Evolutionary conservation across 768 basidiomycete genomes (phyloP), one percentile per base, ranked within the genome.

Genomic region (Auriscalpium vulgare): DNA sequence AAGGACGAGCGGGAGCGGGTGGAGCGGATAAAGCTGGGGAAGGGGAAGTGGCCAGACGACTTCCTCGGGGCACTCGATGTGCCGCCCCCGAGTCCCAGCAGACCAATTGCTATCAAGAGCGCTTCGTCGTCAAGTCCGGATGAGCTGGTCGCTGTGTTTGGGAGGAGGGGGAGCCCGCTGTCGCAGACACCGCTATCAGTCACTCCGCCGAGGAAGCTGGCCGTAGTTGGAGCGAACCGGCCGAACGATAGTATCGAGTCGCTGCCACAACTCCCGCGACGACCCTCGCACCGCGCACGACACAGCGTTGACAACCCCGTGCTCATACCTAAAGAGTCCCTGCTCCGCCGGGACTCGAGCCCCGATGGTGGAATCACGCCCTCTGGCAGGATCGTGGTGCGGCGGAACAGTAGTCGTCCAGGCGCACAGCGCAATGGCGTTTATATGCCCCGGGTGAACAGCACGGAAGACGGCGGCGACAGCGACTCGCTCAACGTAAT

Each of bases 11-110:
- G 70, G 60, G 64, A 65, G 37, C 65, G 68, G 46, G 59, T 57
- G 63, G 67, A 59, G 72, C 62, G 73, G 21, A 74, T 88, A 59
- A 77, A 82, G 54, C 78, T 89, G 37, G 81, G 83, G 37, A 87
- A 89, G 67, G 88, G 85, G 56, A 88, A 86, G 68, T 90, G 87
- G 87, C 87, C 89, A 0, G 87, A 89, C 69, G 88, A 89, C 68
- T 87, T 89, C 66, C 66, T 90, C 54, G 81, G 82, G 60, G 81
- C 74, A 34, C 79, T 87, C 58, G 74, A 75, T 53, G 56, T 69
- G 46, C 19, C 56, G 49, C 44, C 29, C 44, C 63, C 51, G 68
- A 56, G 55, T 23, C 37, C 53, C 21, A 29, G 29, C 29, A 51
- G 35, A 38, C 57, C 57, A 3, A 19, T 59, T 35, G 66, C 66